Percentiles rank a stretch among this genome's conserved stretches.
phyloP scores from a whole-genome alignment of 2,329 filamentous ascomycete species.

The Graphiopsis chlorocephala region DNA sequence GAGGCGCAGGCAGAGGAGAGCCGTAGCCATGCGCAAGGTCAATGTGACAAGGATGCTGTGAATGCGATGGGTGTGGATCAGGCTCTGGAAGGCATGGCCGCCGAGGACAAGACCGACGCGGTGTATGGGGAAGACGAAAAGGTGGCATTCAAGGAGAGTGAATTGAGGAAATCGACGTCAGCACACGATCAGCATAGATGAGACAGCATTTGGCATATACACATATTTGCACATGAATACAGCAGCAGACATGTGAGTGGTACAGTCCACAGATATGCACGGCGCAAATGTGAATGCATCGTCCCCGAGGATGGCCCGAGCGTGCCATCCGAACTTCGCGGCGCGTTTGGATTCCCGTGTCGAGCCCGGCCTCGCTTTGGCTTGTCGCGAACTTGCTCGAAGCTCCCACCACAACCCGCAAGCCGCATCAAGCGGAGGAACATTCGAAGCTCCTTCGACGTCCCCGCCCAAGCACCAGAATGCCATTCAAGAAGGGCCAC shows the following conservation, averaged over 20 bases:
- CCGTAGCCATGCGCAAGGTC: constrained; percentile 23
- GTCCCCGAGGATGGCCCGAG: neutral
- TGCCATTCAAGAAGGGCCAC: constrained; percentile 31
- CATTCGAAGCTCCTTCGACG: neutral
- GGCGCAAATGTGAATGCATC: too few species aligned
- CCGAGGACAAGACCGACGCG: constrained; percentile 23
- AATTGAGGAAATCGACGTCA: neutral
- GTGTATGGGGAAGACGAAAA: constrained; percentile 28
- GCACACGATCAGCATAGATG: neutral
- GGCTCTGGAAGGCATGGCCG: constrained; percentile 29
- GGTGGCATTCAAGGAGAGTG: neutral
- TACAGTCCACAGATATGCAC: neutral
- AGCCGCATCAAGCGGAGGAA: neutral
- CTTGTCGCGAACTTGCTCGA: neutral
- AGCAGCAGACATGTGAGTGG: neutral
- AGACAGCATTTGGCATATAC: neutral
- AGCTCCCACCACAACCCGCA: constrained; percentile 3
- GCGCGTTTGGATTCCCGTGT: neutral
- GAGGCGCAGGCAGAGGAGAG: constrained; percentile 1
- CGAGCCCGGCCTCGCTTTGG: neutral
- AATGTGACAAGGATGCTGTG: constrained; percentile 25
- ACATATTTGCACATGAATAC: neutral
- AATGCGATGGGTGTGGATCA: constrained; percentile 29
- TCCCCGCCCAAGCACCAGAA: neutral
- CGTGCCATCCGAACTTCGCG: too few species aligned